phyloP scores from a whole-genome alignment of 2,329 filamentous ascomycete species.

The Penicillium hordei region DNA sequence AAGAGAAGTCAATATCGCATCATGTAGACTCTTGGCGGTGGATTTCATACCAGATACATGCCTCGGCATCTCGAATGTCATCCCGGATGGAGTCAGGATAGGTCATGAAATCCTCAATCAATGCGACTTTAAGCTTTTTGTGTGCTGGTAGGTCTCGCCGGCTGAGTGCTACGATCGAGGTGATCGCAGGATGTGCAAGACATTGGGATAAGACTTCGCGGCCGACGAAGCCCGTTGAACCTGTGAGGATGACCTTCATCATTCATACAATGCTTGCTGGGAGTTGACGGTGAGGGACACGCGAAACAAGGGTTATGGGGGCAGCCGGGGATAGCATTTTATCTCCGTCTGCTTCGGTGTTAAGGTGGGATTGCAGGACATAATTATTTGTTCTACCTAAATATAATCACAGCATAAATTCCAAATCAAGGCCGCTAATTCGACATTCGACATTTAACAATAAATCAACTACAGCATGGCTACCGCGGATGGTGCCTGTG shows the following conservation, averaged over 20 bases:
- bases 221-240: conserved; percentile 21
- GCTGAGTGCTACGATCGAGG: conserved; percentile 52
- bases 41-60: conserved; percentile 46
- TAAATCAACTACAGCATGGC: not conserved
- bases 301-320: not conserved
- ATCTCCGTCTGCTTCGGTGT: not conserved
- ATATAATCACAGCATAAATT: not conserved
- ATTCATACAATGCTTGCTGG: not conserved
- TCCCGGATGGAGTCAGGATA: conserved; percentile 50
- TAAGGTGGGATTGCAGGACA: not conserved
- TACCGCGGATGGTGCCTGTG: not conserved
- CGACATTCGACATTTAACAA: not conserved
- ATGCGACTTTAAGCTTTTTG: conserved; percentile 52
- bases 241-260: conserved; percentile 24
- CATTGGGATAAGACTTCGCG: conserved; percentile 53
- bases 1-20: not conserved
- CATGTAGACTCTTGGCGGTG: not conserved
- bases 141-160: conserved; percentile 49
- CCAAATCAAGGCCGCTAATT: not conserved
- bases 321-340: not conserved
- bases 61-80: conserved; percentile 44
- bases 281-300: not conserved
- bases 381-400: not conserved
- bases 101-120: conserved; percentile 55
- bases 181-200: conserved; percentile 52